Base-by-base conservation (phyloP, 129 eudicot species). In the Flaveria ramosissima region DNA sequence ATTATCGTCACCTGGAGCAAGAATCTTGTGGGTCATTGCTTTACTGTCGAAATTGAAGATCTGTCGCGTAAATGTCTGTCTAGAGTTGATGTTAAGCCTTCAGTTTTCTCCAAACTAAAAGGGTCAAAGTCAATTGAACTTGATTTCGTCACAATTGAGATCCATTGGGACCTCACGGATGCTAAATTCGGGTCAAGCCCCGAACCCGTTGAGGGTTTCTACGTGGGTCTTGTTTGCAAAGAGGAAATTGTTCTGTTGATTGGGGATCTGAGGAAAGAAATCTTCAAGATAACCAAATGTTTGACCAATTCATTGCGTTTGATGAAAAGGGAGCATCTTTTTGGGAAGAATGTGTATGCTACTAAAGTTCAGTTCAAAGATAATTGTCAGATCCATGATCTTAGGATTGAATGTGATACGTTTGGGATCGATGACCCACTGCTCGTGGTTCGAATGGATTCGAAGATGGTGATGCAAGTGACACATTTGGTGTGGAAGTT, bases 191-290 rank as follows among this genome's bases (percentile, higher is more conserved):
- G 93, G 20, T 79, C 97, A 17, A 85, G 87, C 76, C 91, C 97
- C 30, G 96, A 89, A 84, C 96, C 96, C 6, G 6, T 89, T 3
- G 90, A 89, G 52, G 90, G 93, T 4, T 92, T 77, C 72, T 89
- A 86, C 73, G 19, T 92, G 24, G 93, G 90, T 62, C 70, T 92
- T 16, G 91, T 81, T 17, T 86, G 65, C 14, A 84, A 84, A 32
- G 88, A 88, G 10, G 84, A 92, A 57, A 79, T 84, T 73, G 86
- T 86, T 78, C 68, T 92, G 80, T 39, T 89, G 9, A 70, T 92
- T 84, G 97, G 97, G 63, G 97, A 92, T 86, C 83, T 92, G 55
- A 88, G 57, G 66, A 92, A 84, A 83, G 93, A 92, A 75, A 82
- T 88, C 30, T 71, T 88, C 41, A 89, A 89, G 83, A 92, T 86